Percentiles rank a stretch among this genome's conserved stretches.
Evolutionary conservation across 1,284 basidiomycete species (phyloP).

Genomic region (Cryptococcus neoformans): DNA sequence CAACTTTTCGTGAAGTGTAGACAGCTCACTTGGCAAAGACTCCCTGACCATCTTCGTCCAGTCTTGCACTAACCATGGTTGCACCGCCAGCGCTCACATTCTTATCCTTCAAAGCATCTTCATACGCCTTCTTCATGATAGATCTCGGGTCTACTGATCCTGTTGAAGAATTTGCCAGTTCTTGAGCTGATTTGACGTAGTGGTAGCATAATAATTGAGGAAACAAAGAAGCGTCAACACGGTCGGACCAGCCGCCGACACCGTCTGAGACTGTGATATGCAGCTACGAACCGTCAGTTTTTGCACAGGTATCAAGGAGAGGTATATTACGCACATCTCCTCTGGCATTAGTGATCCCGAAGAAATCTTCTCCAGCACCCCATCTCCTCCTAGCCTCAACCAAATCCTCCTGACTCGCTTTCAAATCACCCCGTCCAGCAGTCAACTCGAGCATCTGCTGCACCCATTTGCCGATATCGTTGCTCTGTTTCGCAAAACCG

Average conservation of each 20-base stretch:
- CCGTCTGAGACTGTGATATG: constrained; percentile 55
- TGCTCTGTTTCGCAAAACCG: constrained; percentile 11
- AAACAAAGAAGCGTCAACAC: constrained; percentile 55
- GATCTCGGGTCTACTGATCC: constrained; percentile 31
- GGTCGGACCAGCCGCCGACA: constrained; percentile 57
- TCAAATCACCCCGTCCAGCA: constrained; percentile 40
- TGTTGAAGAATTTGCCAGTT: constrained; percentile 11
- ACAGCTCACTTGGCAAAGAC: constrained; percentile 51
- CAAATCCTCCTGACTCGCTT: constrained; percentile 16
- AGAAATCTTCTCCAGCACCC: constrained; percentile 48
- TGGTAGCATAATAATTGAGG: constrained; percentile 54
- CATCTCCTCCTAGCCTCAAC: constrained; percentile 24
- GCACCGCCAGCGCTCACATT: constrained; percentile 51
- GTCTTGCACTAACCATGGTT: constrained; percentile 49
- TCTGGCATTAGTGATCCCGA: constrained; percentile 26
- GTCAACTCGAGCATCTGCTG: constrained; percentile 28
- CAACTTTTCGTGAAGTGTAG: background rate
- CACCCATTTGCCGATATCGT: constrained; percentile 37
- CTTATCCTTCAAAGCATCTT: constrained; percentile 49
- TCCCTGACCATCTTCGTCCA: constrained; percentile 48
- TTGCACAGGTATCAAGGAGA: background rate
- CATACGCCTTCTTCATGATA: constrained; percentile 51
- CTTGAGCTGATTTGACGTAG: constrained; percentile 34
- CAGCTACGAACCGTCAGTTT: constrained; percentile 18
- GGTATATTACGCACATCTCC: constrained; percentile 26